phyloP scores from a whole-genome alignment of 2,329 filamentous ascomycete genomes.

The Alternaria burnsii region DNA sequence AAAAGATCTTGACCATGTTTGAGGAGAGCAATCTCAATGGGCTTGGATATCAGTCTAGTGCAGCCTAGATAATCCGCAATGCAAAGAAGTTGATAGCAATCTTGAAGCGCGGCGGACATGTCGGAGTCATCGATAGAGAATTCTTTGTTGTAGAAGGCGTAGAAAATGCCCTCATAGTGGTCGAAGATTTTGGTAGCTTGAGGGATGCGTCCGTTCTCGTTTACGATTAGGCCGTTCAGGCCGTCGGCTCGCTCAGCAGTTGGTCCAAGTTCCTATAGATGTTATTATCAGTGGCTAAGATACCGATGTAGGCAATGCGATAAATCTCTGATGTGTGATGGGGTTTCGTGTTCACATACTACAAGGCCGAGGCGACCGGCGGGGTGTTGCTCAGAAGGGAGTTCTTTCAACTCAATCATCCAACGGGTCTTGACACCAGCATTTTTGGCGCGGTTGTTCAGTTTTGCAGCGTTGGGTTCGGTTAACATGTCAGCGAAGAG shows the following conservation, averaged over 20 bases:
- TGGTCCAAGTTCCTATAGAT: constrained; percentile 44
- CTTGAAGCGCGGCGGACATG: constrained; percentile 52
- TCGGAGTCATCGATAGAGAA: constrained; percentile 52
- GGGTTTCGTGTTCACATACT: constrained; percentile 27
- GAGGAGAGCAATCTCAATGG: constrained; percentile 59
- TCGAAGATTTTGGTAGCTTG: constrained; percentile 35
- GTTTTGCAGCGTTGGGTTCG: constrained; percentile 38
- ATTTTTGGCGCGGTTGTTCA: constrained; percentile 33
- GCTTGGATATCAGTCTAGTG: constrained; percentile 53
- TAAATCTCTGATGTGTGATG: background rate
- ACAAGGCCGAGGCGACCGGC: constrained; percentile 38
- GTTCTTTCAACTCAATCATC: constrained; percentile 44
- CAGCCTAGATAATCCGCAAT: constrained; percentile 59
- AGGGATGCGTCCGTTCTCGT: constrained; percentile 49
- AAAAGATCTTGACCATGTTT: constrained; percentile 58
- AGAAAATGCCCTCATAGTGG: constrained; percentile 57
- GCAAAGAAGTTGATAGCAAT: constrained; percentile 53
- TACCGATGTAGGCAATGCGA: background rate
- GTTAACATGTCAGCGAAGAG: constrained; percentile 44
- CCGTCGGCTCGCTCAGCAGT: constrained; percentile 39
- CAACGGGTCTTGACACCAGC: constrained; percentile 41
- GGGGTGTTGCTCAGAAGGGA: constrained; percentile 28
- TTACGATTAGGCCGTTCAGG: constrained; percentile 33
- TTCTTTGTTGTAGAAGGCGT: constrained; percentile 57
- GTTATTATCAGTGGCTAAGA: constrained; percentile 5